Evolutionary conservation across 257 asterid species (phyloP), one percentile per base, ranked within the genome.

Genomic region (Vinca minor): DNA sequence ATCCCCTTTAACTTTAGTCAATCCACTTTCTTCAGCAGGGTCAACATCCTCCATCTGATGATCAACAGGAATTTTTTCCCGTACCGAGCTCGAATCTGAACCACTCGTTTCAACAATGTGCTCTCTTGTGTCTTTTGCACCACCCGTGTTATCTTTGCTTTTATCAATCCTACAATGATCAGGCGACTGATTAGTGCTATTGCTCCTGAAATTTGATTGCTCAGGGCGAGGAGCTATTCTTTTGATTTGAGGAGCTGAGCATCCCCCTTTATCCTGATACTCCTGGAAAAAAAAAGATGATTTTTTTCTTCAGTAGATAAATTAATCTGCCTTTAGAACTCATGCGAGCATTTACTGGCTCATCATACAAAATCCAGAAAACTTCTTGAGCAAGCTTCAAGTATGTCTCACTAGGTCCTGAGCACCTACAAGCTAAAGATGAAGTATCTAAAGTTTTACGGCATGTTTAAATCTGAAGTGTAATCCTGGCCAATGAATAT

Each of bases 51-150:
- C n/a, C n/a, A n/a, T n/a, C n/a, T n/a, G n/a, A n/a, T n/a, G n/a
- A n/a, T n/a, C n/a, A n/a, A n/a, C n/a, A n/a, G n/a, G n/a, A n/a
- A n/a, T n/a, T n/a, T n/a, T n/a, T n/a, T n/a, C n/a, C 58, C 84
- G 84, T 44, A 79, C 71, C 54, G 91, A 89, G 52, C 95, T 92
- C 52, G 95, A 84, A 84, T 84, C 95, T 1, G 94, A 83, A 54
- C 87, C 98, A 73, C 86, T 85, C 4, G 88, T 82, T 68, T 85
- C 95, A 70, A 80, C 75, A 74, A 74, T 62, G 55, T 84, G 87
- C 61, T 75, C 35, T 87, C 95, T 63, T 78, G 63, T 79, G 87
- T n/a, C 94, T 68, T 72, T 71, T 32, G 58, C 44, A 58, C 64
- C 77, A 66, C n/a, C n/a, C n/a, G n/a, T n/a, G n/a, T n/a, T n/a